These are phyloP conservation scores for Leishmania martiniquensis DNA, from an alignment of 208 protist species.

Conservation along the genomic window DNA sequence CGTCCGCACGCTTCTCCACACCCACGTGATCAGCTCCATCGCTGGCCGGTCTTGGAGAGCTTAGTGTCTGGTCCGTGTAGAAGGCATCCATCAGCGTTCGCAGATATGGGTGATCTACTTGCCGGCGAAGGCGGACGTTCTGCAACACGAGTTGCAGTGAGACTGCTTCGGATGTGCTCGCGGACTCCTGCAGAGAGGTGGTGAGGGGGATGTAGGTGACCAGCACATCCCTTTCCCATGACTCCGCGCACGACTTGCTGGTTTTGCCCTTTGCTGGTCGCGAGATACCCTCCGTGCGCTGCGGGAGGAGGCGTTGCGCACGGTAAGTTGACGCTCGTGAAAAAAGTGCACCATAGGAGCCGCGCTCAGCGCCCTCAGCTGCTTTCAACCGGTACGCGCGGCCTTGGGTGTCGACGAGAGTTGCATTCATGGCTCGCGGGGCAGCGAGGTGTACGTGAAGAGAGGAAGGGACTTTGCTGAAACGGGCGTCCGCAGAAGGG, in stretches of 20 bases:
- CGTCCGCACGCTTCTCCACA: too few relatives aligned
- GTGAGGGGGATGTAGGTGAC: slow-evolving; percentile 31
- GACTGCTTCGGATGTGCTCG: slow-evolving; percentile 3
- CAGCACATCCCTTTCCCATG: background rate
- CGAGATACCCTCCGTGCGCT: background rate
- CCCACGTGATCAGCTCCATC: background rate
- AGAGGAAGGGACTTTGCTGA: background rate
- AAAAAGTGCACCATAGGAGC: slow-evolving; percentile 27
- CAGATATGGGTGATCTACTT: slow-evolving; percentile 25
- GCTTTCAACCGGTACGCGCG: slow-evolving; percentile 11
- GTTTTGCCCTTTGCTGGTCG: background rate
- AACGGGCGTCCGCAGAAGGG: background rate
- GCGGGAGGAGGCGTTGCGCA: background rate
- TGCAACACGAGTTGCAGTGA: slow-evolving; percentile 7
- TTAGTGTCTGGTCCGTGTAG: slow-evolving; percentile 12
- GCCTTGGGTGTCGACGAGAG: slow-evolving; percentile 17
- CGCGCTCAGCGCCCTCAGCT: slow-evolving; percentile 4
- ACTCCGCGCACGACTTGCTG: background rate
- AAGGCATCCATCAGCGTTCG: slow-evolving; percentile 29
- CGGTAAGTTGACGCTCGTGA: slow-evolving; percentile 10
- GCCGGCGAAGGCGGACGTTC: slow-evolving; percentile 22
- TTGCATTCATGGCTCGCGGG: slow-evolving; percentile 6
- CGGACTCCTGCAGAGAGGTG: slow-evolving; percentile 16
- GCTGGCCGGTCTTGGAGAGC: background rate
- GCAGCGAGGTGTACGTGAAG: background rate